Conservation (phyloP, 179 eudicot genomes). For the Carnegiea gigantea region DNA sequence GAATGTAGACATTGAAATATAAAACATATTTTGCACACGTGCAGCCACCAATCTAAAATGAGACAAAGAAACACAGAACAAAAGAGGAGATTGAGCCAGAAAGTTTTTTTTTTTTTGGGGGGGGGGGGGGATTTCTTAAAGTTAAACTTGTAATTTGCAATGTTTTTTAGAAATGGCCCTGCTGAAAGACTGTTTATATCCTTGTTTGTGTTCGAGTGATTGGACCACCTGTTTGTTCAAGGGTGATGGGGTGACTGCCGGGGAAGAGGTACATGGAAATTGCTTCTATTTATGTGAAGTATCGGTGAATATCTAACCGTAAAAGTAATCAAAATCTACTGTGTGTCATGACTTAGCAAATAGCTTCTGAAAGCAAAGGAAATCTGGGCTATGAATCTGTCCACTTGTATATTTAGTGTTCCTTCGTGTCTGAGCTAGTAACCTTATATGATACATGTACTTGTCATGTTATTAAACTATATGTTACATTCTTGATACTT, state of each 20-base stretch:
- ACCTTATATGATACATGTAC: no score
- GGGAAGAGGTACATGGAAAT: background rate
- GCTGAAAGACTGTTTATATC: background rate
- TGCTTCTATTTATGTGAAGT: background rate
- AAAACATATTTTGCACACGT: background rate
- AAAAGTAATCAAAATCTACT: background rate
- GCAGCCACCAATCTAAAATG: background rate
- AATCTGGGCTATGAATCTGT: no score
- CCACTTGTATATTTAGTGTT: no score
- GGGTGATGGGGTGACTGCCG: background rate
- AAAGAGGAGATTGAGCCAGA: background rate
- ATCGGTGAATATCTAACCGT: background rate
- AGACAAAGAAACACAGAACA: no score
- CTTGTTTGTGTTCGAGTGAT: background rate
- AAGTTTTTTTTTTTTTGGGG: no score
- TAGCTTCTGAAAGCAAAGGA: background rate
- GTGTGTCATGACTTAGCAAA: background rate
- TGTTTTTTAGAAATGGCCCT: background rate
- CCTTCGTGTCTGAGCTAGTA: no score
- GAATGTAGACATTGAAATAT: background rate
- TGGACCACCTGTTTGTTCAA: background rate
- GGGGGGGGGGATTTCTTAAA: no score
- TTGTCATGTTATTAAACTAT: no score
- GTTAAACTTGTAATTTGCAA: no score
- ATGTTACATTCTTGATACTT: no score